Evolutionary conservation across 306 rosid genomes (phyloP).

Genomic region (Cicer judaicum): DNA sequence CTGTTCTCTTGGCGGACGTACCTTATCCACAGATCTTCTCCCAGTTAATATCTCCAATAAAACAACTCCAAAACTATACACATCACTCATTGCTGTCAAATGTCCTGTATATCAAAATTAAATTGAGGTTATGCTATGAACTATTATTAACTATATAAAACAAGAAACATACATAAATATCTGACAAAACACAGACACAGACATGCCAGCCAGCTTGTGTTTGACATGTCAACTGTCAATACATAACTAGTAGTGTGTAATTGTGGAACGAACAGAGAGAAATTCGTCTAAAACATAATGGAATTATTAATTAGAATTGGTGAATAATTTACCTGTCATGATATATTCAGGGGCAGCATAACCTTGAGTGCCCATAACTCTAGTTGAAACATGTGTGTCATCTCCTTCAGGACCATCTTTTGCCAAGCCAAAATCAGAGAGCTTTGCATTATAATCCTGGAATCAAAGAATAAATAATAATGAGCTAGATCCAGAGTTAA

Average conservation of each 20-base stretch:
- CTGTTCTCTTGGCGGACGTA: slow-evolving; percentile 71
- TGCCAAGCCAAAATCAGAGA: slow-evolving; percentile 97
- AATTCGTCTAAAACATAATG: no score
- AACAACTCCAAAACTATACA: slow-evolving; percentile 91
- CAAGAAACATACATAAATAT: background rate
- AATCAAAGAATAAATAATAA: background rate
- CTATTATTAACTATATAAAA: background rate
- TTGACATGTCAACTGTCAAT: no score
- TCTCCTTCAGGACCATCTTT: slow-evolving; percentile 98
- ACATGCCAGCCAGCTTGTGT: background rate
- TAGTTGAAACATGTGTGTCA: slow-evolving; percentile 91
- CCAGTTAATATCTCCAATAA: slow-evolving; percentile 82
- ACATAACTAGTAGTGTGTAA: no score
- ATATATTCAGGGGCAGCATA: slow-evolving; percentile 95
- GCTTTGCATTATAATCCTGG: slow-evolving; percentile 83
- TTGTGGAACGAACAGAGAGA: no score
- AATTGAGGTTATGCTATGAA: background rate
- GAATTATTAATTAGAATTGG: background rate
- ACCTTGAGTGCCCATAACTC: slow-evolving; percentile 98
- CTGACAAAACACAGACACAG: background rate
- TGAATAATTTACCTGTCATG: slow-evolving; percentile 74
- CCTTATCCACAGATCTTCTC: slow-evolving; percentile 76
- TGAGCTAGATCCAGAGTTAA: background rate
- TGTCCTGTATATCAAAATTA: slow-evolving; percentile 58
- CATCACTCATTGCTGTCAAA: slow-evolving; percentile 93